Base-by-base conservation (phyloP, 2,329 filamentous ascomycete genomes). In the Dryadomyces quercus-mongolicae region DNA sequence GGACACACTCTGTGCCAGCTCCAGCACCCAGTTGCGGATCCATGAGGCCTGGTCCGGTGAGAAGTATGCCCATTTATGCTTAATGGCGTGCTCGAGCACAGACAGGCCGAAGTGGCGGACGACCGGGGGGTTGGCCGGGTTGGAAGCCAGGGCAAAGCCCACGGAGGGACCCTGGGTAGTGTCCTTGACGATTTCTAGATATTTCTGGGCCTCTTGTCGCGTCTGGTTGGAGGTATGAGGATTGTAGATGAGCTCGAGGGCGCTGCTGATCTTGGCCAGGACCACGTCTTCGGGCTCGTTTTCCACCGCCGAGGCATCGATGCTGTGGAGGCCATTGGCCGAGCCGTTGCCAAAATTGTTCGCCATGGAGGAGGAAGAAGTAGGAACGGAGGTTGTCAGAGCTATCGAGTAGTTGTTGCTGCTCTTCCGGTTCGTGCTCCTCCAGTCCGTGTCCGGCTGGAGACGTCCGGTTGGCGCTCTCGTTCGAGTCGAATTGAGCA, bases 41-140 rank as follows among this genome's bases (percentile, higher is more conserved):
- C 80, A 78, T 31, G 73, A 71, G 18, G 82, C 81, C 67, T 95
- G 84, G 21, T 83, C 80, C 31, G 76, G 69, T 20, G 76, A 80
- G 64, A 91, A 90, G 50, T 85, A 80, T 40, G 83, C 78, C 81
- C 90, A 95, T 61, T 81, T 83, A 69, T 95, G 91, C 61, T 85
- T 87, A 66, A 97, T 85, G 48, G 88, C 84, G 69, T 94, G 86
- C 64, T 96, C 92, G 60, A 98, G 80, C 55, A 98, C 77, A 31
- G 91, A 94, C 36, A 98, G 78, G 55, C 91, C 93, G 68, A 94
- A 98, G 71, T 97, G 91, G 62, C 93, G 86, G 55, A 97, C 86
- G 54, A 93, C 80, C 44, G 88, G 81, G 53, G 87, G 79, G 65
- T 94, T 88, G 42, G 77, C 74, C 63, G 76, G 78, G 68, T 93